A percentile compares a stretch with the other conserved stretches of the same genome.
Conservation (phyloP, 192 early-diverging fungal species). For the Backusella westeae region DNA sequence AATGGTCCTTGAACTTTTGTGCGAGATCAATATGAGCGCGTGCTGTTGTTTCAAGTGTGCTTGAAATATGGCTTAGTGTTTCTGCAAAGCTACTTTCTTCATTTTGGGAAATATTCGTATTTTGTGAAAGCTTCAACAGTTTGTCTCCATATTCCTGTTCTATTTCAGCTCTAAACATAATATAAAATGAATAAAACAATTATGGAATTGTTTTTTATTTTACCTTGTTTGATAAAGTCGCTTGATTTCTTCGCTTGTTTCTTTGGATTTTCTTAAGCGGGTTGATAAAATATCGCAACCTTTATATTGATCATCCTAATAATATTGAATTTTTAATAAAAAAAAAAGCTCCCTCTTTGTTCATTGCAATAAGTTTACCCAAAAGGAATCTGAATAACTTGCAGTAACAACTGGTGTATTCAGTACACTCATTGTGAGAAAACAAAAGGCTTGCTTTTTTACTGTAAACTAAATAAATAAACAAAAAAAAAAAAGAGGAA, state of each 20-base stretch:
- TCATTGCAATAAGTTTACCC: slow-evolving; percentile 16
- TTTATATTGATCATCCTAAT: slow-evolving; percentile 61
- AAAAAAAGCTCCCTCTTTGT: neutral
- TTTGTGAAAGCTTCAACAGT: slow-evolving; percentile 44
- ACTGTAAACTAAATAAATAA: neutral
- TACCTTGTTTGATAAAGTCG: slow-evolving; percentile 57
- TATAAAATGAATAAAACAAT: neutral
- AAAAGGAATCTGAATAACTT: slow-evolving; percentile 29
- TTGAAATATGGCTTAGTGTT: slow-evolving; percentile 53
- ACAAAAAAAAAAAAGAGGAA: neutral
- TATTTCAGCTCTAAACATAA: slow-evolving; percentile 49
- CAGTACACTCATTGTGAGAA: neutral
- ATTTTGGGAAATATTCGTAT: slow-evolving; percentile 2
- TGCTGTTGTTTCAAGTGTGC: slow-evolving; percentile 61
- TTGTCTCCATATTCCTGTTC: slow-evolving; percentile 75
- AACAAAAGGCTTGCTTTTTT: neutral
- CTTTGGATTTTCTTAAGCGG: slow-evolving; percentile 65
- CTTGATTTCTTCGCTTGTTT: slow-evolving; percentile 68
- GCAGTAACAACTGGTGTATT: neutral
- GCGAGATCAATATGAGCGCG: slow-evolving; percentile 66
- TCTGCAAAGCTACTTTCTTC: slow-evolving; percentile 51
- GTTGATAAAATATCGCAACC: slow-evolving; percentile 62
- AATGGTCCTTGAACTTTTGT: slow-evolving; percentile 60
- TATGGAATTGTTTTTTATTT: neutral
- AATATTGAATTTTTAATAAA: neutral